Evolutionary conservation across 345 rosid genomes (phyloP).

Genomic region (Cardamine occulta): DNA sequence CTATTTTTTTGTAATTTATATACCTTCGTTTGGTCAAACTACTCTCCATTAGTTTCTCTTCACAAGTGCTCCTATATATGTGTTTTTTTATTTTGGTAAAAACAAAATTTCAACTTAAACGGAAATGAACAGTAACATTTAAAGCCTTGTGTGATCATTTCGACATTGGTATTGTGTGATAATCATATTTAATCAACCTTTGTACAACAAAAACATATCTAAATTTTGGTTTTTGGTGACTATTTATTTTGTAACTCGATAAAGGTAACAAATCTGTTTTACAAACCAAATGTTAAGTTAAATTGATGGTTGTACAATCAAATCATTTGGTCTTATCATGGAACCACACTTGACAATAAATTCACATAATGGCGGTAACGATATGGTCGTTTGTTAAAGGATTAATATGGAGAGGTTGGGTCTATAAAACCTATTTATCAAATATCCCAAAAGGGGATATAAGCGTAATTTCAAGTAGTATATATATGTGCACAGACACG

Average conservation of each 20-base stretch:
- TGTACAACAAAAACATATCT: not conserved
- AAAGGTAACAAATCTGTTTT: not conserved
- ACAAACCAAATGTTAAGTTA: not conserved
- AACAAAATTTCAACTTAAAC: not conserved
- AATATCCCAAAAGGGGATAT: not conserved
- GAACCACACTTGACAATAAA: slow-evolving; percentile 27
- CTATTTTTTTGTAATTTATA: not conserved
- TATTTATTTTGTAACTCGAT: not conserved
- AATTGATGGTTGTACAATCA: slow-evolving; percentile 22
- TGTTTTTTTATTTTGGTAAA: too few relatives aligned
- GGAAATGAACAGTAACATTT: not conserved
- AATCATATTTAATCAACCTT: not conserved
- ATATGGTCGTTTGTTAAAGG: slow-evolving; percentile 36
- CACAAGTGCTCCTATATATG: not conserved
- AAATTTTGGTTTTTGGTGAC: not conserved
- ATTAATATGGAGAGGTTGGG: slow-evolving; percentile 12
- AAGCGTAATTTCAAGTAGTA: not conserved
- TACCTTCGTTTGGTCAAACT: not conserved
- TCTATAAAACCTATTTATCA: slow-evolving; percentile 3
- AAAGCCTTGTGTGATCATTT: not conserved
- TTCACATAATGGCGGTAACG: slow-evolving; percentile 33
- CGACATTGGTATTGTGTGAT: not conserved
- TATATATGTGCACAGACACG: slow-evolving; percentile 36
- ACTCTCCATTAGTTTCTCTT: slow-evolving; percentile 4
- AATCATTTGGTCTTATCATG: slow-evolving; percentile 33